Base-by-base conservation (phyloP, 2,329 filamentous ascomycete genomes). In the Graphiopsis chlorocephala region DNA sequence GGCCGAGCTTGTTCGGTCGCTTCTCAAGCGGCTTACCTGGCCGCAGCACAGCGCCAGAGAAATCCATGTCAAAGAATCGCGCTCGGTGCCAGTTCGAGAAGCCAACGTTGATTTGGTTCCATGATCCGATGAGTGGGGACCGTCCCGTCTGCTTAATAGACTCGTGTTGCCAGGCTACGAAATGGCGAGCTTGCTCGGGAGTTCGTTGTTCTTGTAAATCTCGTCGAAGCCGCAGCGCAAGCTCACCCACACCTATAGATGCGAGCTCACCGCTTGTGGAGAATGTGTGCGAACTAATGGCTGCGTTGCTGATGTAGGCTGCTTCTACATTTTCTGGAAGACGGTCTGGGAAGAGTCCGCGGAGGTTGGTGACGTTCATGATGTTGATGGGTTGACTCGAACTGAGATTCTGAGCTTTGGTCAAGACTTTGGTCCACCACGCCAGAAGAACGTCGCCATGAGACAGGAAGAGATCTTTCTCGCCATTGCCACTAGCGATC, bases 381-480 rank as follows among this genome's bases (percentile, higher is more conserved):
- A 73, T 26, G 7, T 65, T 60, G 53, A 75, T 50, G 14, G 68
- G 69, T 11, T 67, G 69, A 1, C 38, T 64, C 10, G 68, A 65
- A n/a, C 33, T 35, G n/a, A 61, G 28, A 10, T 29, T 20, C 31
- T 53, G 64, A 4, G 64, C 61, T n/a, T 67, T 50, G 14, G 67
- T 58, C 35, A 62, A 33, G 8, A 65, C 25, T 33, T 56, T 58
- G 14, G 67, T 47, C 67, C 68, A 68, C 61, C 67, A 68, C 26
- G 70, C 72, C 7, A 70, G 67, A 1, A 75, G 65, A 5, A 74
- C 64, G 50, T 75, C 73, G 53, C 70, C 72, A 10, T 74, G 70
- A 28, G 68, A 71, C 3, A 74, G 63, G 14, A 67, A 63, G 1
- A 59, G 67, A 53, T 69, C 64, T 45, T 64, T 64, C 7, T 61